Conservation (phyloP, 2,329 filamentous ascomycete genomes). For the Paecilomyces sp. region DNA sequence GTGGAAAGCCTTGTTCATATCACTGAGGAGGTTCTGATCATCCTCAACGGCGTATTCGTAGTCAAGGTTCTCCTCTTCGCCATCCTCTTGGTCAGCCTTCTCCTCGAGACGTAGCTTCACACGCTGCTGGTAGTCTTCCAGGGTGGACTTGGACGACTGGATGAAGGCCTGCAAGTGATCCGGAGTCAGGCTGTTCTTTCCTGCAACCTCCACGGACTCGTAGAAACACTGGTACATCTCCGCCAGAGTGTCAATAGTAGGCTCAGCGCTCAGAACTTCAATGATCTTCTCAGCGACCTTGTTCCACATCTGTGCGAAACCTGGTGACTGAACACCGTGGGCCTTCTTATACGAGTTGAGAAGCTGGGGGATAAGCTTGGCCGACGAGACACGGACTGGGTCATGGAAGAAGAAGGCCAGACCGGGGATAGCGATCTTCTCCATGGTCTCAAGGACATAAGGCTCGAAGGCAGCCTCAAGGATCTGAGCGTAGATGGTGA, state of each 20-base stretch:
- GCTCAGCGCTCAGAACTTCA: slow-evolving; percentile 87
- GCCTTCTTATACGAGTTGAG: slow-evolving; percentile 91
- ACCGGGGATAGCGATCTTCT: slow-evolving; percentile 89
- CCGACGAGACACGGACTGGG: slow-evolving; percentile 87
- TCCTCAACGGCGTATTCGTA: slow-evolving; percentile 88
- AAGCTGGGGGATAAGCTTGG: slow-evolving; percentile 88
- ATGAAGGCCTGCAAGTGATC: slow-evolving; percentile 84
- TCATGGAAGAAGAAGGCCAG: slow-evolving; percentile 99
- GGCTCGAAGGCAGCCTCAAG: slow-evolving; percentile 88
- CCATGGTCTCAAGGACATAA: slow-evolving; percentile 88
- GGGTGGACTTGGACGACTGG: slow-evolving; percentile 71
- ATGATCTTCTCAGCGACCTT: slow-evolving; percentile 83
- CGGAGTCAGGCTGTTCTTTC: slow-evolving; percentile 69
- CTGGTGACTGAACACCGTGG: slow-evolving; percentile 70
- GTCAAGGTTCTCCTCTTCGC: slow-evolving; percentile 83
- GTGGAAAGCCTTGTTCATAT: slow-evolving; percentile 99
- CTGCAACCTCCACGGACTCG: slow-evolving; percentile 90
- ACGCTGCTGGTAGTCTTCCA: slow-evolving; percentile 88
- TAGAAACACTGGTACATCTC: slow-evolving; percentile 99
- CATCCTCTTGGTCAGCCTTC: slow-evolving; percentile 74
- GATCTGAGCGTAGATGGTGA: slow-evolving; percentile 94
- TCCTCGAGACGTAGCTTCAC: slow-evolving; percentile 81
- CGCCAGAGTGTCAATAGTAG: slow-evolving; percentile 88
- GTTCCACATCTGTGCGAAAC: slow-evolving; percentile 77
- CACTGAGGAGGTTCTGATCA: slow-evolving; percentile 89